Base-by-base conservation (phyloP, 176 grass and related monocot species). In the Bothriochloa decipiens region DNA sequence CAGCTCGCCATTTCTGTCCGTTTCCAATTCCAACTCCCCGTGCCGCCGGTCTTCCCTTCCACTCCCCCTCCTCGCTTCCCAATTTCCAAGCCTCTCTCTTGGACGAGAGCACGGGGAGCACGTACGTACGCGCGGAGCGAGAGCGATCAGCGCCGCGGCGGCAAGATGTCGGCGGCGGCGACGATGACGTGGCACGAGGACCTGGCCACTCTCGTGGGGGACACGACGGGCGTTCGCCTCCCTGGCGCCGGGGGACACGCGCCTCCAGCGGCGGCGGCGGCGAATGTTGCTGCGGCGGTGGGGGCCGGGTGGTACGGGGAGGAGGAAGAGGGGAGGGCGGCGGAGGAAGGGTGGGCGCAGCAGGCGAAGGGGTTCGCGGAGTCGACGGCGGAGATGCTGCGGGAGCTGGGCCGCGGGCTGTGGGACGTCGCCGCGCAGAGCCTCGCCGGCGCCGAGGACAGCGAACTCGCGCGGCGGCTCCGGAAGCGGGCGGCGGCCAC, bases 151-250 rank as follows among this genome's bases (percentile, higher is more conserved):
- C 82, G 47, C 22, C 69, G 87, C 29, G 92, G 81, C 87, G 67
- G 86, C 76, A 83, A 65, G 83, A 81, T 77, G 93, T 79, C 75
- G 80, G 78, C 82, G 89, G 84, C 61, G 33, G 13, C 53, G 25
- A 94, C 85, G 81, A 96, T 96, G 96, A 88, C 91, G 86, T 99
- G 96, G 96, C 91, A 94, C 47, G 96, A 99, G 35, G 91, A 99
- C 37, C 83, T 96, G 16, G 77, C 81, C 46, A 92, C 79, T 67
- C 81, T 91, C 20, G 87, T 89, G 55, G 90, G 79, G 0, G 91
- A 91, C 65, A 57, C 86, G 5, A 57, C 86, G 5, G 89, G 85
- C 77, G 81, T 84, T 46, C 65, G 65, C 17, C 82, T 92, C 65
- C 33, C 83, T 15, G 58, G 69, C 45, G 87, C 70, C 20, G 58